phyloP scores from a whole-genome alignment of 768 basidiomycete genomes.

The Zangia roseola region DNA sequence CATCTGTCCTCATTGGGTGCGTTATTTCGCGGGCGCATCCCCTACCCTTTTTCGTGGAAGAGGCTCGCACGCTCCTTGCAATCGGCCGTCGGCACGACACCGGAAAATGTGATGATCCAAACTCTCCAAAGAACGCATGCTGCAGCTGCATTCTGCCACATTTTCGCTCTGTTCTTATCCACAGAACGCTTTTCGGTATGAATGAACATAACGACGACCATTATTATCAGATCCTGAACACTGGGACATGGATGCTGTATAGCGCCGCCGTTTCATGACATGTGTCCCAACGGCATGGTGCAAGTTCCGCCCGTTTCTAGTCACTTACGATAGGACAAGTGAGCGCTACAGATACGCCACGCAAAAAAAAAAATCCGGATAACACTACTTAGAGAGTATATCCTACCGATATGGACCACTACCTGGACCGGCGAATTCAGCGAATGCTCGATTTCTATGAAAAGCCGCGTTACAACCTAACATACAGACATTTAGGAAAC shows the following conservation, averaged over 20 bases:
- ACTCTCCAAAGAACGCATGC: no score
- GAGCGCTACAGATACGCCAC: neutral
- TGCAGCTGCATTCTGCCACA: neutral
- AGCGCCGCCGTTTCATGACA: neutral
- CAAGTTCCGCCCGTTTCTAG: neutral
- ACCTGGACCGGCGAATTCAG: slow-evolving; percentile 26
- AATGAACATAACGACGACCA: neutral
- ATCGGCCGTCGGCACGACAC: neutral
- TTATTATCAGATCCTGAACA: neutral
- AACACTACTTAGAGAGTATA: neutral
- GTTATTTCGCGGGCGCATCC: neutral
- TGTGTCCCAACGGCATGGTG: neutral
- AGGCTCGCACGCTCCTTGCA: slow-evolving; percentile 1
- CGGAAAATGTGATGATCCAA: no score
- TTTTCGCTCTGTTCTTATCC: neutral
- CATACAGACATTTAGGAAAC: neutral
- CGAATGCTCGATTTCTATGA: slow-evolving; percentile 18
- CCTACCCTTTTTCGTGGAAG: neutral
- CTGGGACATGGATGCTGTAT: neutral
- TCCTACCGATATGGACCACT: slow-evolving; percentile 27
- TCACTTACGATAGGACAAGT: neutral
- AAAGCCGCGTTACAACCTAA: neutral
- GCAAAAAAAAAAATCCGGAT: neutral
- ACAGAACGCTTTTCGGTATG: neutral
- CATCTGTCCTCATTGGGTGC: neutral